Percentiles rank a stretch among this genome's conserved stretches.
Conservation (phyloP, 1,284 basidiomycete genomes). For the Golubevia pallescens region DNA sequence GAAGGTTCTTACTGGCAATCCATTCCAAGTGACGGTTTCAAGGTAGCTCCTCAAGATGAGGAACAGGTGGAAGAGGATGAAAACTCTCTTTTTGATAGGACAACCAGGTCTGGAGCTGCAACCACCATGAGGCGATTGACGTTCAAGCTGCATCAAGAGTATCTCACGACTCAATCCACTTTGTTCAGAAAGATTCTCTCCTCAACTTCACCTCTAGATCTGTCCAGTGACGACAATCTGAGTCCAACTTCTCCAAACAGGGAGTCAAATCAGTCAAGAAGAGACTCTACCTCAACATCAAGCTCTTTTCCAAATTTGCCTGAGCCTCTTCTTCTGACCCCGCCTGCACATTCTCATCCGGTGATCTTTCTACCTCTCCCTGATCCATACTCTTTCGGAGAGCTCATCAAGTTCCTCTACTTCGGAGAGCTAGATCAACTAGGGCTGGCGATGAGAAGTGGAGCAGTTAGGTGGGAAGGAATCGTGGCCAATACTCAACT, state of each 20-base stretch:
- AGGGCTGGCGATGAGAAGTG: neutral
- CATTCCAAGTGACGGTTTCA: neutral
- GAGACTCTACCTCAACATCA: constrained; percentile 4
- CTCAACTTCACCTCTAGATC: constrained; percentile 12
- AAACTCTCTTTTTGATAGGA: neutral
- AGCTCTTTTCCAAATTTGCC: neutral
- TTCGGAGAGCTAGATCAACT: constrained; percentile 12
- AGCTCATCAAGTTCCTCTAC: constrained; percentile 65
- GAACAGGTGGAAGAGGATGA: neutral
- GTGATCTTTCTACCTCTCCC: constrained; percentile 63
- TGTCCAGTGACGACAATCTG: constrained; percentile 10
- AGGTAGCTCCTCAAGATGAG: neutral
- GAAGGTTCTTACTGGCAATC: too few relatives aligned
- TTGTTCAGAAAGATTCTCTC: constrained; percentile 62
- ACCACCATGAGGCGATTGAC: neutral
- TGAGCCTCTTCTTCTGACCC: constrained; percentile 1
- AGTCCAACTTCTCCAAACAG: constrained; percentile 9
- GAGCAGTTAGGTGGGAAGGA: neutral
- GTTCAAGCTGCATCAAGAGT: constrained; percentile 59
- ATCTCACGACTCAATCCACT: constrained; percentile 61
- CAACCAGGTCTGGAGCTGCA: neutral
- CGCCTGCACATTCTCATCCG: constrained; percentile 39
- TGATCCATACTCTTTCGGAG: constrained; percentile 62
- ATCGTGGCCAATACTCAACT: neutral
- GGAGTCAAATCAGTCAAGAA: constrained; percentile 10